phyloP scores from a whole-genome alignment of 768 basidiomycete species.

The Pleurotus djamor region DNA sequence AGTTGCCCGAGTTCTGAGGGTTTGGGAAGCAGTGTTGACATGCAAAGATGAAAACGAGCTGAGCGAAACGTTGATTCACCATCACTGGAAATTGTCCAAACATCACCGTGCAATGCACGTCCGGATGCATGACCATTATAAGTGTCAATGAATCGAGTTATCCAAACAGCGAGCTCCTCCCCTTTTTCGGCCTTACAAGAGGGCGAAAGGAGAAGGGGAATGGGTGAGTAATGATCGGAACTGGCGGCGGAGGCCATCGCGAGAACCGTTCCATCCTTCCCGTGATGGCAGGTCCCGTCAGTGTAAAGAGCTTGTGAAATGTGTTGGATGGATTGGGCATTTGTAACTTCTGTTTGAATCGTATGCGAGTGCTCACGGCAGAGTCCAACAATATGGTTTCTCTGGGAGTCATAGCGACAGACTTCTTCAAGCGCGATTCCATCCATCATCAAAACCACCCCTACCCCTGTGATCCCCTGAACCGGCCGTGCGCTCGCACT shows the following conservation, averaged over 20 bases:
- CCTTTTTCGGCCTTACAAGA: not conserved
- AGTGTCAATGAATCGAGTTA: not conserved
- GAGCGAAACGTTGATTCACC: not conserved
- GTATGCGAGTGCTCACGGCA: not conserved
- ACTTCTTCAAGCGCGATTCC: not conserved
- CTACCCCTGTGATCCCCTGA: not conserved
- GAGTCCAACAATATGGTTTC: not conserved
- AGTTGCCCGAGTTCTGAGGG: not conserved
- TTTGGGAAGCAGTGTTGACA: not conserved
- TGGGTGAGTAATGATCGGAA: not conserved
- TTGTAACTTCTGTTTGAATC: not conserved
- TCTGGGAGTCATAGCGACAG: not conserved
- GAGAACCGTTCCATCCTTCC: not conserved
- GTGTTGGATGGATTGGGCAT: not conserved
- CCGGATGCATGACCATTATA: not conserved
- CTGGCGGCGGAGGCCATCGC: not conserved
- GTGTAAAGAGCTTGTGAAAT: not conserved
- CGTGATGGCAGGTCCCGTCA: not conserved
- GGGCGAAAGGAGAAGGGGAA: not conserved
- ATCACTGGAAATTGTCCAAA: not conserved
- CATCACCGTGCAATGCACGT: not conserved
- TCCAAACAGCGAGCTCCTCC: not conserved
- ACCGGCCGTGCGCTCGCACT: too few species aligned
- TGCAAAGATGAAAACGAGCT: not conserved
- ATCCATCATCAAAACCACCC: not conserved